Percentiles rank a stretch among this genome's conserved stretches.
Conservation (phyloP, 2,329 filamentous ascomycete genomes). For the Aspergillus ochraceus region DNA sequence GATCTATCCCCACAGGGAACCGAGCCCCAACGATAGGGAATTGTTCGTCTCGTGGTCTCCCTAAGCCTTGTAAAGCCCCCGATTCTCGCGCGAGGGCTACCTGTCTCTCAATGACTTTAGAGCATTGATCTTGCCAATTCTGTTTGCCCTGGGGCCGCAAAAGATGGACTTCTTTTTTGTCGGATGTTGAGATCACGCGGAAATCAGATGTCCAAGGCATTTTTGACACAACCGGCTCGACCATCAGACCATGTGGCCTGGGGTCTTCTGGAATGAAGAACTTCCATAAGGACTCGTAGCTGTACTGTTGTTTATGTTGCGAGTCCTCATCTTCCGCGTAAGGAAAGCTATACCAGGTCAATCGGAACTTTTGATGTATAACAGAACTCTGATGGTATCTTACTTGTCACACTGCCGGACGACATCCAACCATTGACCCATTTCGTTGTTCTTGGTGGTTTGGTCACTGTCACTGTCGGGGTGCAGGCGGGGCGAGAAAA, state of each 20-base stretch:
- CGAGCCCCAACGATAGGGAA: slow-evolving; percentile 9
- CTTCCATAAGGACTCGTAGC: slow-evolving; percentile 5
- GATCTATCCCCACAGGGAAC: slow-evolving; percentile 9
- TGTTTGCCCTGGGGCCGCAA: not conserved
- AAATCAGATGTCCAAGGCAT: slow-evolving; percentile 14
- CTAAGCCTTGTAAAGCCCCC: slow-evolving; percentile 4
- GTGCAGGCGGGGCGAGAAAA: too few relatives aligned
- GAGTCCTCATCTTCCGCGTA: slow-evolving; percentile 10
- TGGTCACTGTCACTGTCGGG: too few relatives aligned
- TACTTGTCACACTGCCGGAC: slow-evolving; percentile 10
- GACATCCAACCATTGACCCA: not conserved
- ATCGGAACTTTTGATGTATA: not conserved
- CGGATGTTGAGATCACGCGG: not conserved
- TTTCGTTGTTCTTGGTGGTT: not conserved
- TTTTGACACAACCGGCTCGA: slow-evolving; percentile 2
- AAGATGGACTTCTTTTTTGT: slow-evolving; percentile 5
- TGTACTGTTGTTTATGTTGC: not conserved
- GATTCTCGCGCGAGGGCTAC: not conserved
- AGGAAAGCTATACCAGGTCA: slow-evolving; percentile 3
- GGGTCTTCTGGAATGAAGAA: slow-evolving; percentile 11
- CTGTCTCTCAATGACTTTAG: slow-evolving; percentile 4
- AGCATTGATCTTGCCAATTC: slow-evolving; percentile 3
- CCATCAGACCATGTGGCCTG: slow-evolving; percentile 8
- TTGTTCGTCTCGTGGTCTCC: not conserved
- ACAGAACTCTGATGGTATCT: not conserved